phyloP scores from a whole-genome alignment of 805 yeast species.

The Kazachstania kunashirensis region DNA sequence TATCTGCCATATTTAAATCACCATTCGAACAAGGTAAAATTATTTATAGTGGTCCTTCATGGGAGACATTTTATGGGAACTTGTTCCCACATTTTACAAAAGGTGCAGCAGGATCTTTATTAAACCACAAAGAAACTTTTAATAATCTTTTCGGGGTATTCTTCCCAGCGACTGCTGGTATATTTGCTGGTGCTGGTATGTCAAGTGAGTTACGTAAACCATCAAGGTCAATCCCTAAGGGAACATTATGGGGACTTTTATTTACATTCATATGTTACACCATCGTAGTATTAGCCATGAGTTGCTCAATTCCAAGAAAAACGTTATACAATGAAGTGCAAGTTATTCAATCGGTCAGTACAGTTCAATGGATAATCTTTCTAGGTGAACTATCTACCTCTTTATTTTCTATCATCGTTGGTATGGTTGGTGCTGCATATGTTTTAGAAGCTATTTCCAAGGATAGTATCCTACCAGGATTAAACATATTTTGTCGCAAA shows the following conservation, averaged over 20 bases:
- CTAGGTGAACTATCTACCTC: constrained; percentile 91
- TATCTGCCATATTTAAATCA: constrained; percentile 55
- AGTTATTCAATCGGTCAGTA: constrained; percentile 71
- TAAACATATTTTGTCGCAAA: constrained; percentile 51
- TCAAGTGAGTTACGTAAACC: constrained; percentile 87
- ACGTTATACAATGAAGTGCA: constrained; percentile 71
- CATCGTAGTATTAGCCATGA: constrained; percentile 73
- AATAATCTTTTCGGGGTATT: constrained; percentile 85
- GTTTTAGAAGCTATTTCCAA: constrained; percentile 84
- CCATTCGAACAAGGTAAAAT: constrained; percentile 50
- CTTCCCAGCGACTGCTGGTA: constrained; percentile 98
- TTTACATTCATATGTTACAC: constrained; percentile 71
- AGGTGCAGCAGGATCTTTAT: constrained; percentile 86
- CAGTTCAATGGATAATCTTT: constrained; percentile 58
- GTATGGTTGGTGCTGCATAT: constrained; percentile 91
- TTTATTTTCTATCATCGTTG: constrained; percentile 86
- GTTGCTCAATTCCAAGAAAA: constrained; percentile 69
- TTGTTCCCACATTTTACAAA: constrained; percentile 70
- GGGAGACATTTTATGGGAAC: constrained; percentile 57
- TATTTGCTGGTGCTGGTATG: constrained; percentile 98
- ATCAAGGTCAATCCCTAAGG: constrained; percentile 80
- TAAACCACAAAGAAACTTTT: constrained; percentile 57
- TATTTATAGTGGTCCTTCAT: constrained; percentile 63
- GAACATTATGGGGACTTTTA: constrained; percentile 79
- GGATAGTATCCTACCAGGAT: constrained; percentile 80